These are phyloP conservation scores for Rhizophora apiculata DNA, from an alignment of 345 rosid genomes.

Conservation along the genomic window DNA sequence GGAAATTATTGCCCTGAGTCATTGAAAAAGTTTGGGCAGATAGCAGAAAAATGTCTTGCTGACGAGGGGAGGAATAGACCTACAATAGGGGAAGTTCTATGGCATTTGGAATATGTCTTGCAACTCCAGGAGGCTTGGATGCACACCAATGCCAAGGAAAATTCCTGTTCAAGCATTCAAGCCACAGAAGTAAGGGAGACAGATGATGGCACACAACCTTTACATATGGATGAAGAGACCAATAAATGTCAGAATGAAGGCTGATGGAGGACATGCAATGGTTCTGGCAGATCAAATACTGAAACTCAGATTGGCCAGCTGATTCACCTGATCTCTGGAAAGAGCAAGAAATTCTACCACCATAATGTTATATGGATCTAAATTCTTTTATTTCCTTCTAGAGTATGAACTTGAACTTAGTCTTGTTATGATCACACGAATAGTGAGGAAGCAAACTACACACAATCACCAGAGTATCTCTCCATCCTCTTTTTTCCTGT, in stretches of 20 bases:
- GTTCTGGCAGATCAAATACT: slow-evolving; percentile 7
- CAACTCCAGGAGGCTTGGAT: slow-evolving; percentile 85
- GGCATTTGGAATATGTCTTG: slow-evolving; percentile 86
- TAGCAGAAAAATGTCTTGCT: slow-evolving; percentile 81
- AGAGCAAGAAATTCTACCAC: neutral
- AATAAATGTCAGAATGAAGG: neutral
- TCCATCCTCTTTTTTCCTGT: too few relatives aligned
- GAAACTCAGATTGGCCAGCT: too few relatives aligned
- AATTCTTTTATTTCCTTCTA: slow-evolving; percentile 32
- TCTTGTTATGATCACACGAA: neutral
- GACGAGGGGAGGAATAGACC: slow-evolving; percentile 88
- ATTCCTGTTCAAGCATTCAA: slow-evolving; percentile 38
- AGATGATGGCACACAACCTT: too few relatives aligned
- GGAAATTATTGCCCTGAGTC: slow-evolving; percentile 59
- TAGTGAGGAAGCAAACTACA: neutral
- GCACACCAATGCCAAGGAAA: slow-evolving; percentile 28
- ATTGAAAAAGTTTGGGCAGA: slow-evolving; percentile 77
- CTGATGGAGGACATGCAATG: slow-evolving; percentile 1
- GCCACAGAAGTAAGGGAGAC: too few relatives aligned
- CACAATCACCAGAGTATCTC: too few relatives aligned
- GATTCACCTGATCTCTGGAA: neutral
- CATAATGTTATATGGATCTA: neutral
- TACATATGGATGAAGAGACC: too few relatives aligned
- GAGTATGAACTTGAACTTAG: neutral
- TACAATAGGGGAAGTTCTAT: slow-evolving; percentile 81